Conservation (phyloP, 1,284 basidiomycete species). For the Ganoderma meredithae region DNA sequence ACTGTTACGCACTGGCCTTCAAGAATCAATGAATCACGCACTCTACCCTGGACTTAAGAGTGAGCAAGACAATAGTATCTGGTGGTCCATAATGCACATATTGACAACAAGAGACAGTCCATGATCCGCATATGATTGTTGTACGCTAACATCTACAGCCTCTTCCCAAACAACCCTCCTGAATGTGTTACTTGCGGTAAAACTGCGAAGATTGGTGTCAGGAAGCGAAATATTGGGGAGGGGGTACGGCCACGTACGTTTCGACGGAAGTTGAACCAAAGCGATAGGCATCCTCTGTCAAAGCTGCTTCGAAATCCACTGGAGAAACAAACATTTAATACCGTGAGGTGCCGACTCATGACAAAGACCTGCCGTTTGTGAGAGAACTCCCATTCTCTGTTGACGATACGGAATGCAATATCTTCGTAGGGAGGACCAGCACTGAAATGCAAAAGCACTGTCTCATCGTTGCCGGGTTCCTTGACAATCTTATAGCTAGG, state of each 20-base stretch:
- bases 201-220: constrained; percentile 55
- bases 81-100: not conserved
- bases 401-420: constrained; percentile 97
- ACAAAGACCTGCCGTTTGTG: constrained; percentile 78
- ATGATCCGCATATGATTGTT: not conserved
- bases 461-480: constrained; percentile 93
- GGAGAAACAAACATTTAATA: constrained; percentile 28
- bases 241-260: constrained; percentile 64
- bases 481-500: constrained; percentile 95
- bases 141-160: not conserved
- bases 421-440: constrained; percentile 99
- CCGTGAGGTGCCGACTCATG: not conserved
- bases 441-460: constrained; percentile 91
- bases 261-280: constrained; percentile 90
- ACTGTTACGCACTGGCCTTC: not conserved
- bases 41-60: not conserved
- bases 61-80: not conserved
- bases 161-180: too few species aligned
- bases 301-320: constrained; percentile 88
- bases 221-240: constrained; percentile 17
- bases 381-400: constrained; percentile 98
- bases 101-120: not conserved
- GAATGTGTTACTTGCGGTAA: constrained; percentile 65
- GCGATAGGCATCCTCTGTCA: constrained; percentile 83
- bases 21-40: not conserved